A percentile compares a stretch with the other conserved stretches of the same genome.
Conservation (phyloP, 768 basidiomycete species). For the Coprinopsis sp. region DNA sequence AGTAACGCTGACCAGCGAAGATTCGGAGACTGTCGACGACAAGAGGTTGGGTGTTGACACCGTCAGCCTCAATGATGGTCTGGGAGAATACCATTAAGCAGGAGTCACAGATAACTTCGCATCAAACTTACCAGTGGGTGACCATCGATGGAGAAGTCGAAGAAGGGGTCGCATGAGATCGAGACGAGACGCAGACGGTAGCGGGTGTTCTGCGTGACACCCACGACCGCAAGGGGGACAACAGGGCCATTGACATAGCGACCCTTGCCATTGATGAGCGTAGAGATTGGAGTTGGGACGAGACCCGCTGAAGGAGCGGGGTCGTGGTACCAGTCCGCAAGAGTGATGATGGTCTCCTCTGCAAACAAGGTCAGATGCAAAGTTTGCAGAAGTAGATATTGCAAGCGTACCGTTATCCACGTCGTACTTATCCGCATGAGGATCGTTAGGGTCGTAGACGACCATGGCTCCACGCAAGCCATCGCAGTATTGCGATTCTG, state of each 20-base stretch:
- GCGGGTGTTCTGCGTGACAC: conserved; percentile 30
- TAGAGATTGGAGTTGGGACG: conserved; percentile 10
- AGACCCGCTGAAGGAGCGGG: conserved; percentile 18
- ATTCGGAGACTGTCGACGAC: conserved; percentile 26
- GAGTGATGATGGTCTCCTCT: conserved; percentile 40
- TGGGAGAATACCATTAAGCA: conserved; percentile 14
- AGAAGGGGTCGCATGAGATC: conserved; percentile 38
- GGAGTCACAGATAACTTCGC: conserved; percentile 10
- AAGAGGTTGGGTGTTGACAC: conserved; percentile 23
- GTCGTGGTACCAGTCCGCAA: conserved; percentile 41
- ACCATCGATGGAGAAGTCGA: conserved; percentile 25
- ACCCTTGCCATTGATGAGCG: conserved; percentile 40
- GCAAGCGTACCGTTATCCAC: conserved; percentile 8
- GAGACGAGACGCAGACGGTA: conserved; percentile 46
- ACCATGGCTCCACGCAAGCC: conserved; percentile 12
- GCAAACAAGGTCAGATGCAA: conserved; percentile 11
- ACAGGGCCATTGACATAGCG: conserved; percentile 30
- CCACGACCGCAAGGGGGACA: conserved; percentile 30
- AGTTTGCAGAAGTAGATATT: neutral
- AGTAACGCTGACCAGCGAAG: conserved; percentile 38
- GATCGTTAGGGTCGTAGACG: conserved; percentile 17
- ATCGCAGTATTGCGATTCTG: conserved; percentile 11
- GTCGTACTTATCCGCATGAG: conserved; percentile 20
- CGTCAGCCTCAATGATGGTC: conserved; percentile 35
- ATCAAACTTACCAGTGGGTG: conserved; percentile 34